phyloP scores from a whole-genome alignment of 352 stramenopile genomes.

The Phytophthora lateralis region DNA sequence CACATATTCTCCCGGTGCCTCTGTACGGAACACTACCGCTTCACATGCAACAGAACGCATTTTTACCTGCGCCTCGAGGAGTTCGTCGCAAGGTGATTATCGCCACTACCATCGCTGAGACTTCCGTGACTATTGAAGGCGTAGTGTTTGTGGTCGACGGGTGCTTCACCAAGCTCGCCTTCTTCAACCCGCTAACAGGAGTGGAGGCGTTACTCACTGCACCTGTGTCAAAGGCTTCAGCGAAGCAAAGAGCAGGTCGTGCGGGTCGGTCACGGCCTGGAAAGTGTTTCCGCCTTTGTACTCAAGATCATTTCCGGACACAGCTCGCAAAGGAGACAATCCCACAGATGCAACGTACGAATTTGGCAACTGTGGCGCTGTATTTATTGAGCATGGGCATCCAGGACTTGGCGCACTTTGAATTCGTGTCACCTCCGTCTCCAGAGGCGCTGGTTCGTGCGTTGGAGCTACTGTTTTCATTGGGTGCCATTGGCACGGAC shows the following conservation, averaged over 20 bases:
- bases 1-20: conserved; percentile 63
- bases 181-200: conserved; percentile 82
- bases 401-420: conserved; percentile 83
- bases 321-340: conserved; percentile 67
- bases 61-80: conserved; percentile 72
- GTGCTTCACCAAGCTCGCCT: conserved; percentile 85
- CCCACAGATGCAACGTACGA: conserved; percentile 86
- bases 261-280: conserved; percentile 90
- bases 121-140: conserved; percentile 98
- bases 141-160: conserved; percentile 86
- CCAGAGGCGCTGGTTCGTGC: conserved; percentile 74
- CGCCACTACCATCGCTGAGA: conserved; percentile 94
- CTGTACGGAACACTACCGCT: conserved; percentile 95
- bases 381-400: conserved; percentile 88
- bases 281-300: conserved; percentile 83
- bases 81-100: conserved; percentile 85
- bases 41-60: conserved; percentile 93
- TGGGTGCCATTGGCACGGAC: conserved; percentile 64
- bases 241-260: conserved; percentile 95
- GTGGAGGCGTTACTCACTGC: conserved; percentile 92
- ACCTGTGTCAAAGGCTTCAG: conserved; percentile 95
- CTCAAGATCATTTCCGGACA: conserved; percentile 54
- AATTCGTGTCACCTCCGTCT: conserved; percentile 80
- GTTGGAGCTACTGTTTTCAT: conserved; percentile 70
- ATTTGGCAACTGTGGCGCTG: conserved; percentile 67